Evolutionary conservation across 495 filamentous ascomycete species (phyloP).

Genomic region (Gamarada debralockiae): DNA sequence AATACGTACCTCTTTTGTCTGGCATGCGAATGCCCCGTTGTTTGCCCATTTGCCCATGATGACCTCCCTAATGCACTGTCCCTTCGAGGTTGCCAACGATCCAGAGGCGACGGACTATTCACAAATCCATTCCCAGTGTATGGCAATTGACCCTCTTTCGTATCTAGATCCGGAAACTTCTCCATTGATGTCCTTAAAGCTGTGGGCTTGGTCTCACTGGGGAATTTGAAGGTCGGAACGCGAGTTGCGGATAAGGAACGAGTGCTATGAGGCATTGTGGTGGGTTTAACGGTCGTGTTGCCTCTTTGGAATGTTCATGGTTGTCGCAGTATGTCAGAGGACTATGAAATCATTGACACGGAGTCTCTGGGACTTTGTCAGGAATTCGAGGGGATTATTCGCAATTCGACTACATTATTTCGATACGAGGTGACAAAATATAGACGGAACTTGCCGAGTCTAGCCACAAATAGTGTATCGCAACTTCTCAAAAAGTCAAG

Average conservation of each 20-base stretch:
- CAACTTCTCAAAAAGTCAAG: too few species aligned
- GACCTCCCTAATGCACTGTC: constrained; percentile 29
- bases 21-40: constrained; percentile 43
- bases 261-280: constrained; percentile 38
- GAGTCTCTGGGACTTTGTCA: background rate
- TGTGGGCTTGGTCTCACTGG: constrained; percentile 30
- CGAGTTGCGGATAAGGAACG: constrained; percentile 11
- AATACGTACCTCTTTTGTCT: constrained; percentile 84
- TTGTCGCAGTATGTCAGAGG: background rate
- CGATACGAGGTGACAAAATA: too few species aligned
- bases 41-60: constrained; percentile 29
- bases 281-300: constrained; percentile 6
- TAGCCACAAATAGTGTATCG: background rate
- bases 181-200: constrained; percentile 36
- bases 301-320: constrained; percentile 1
- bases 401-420: too few species aligned
- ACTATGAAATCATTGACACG: background rate
- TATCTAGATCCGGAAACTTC: constrained; percentile 50
- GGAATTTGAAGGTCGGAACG: constrained; percentile 26
- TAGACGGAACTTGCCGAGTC: background rate
- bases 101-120: constrained; percentile 33
- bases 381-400: background rate
- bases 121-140: constrained; percentile 22
- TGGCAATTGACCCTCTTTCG: constrained; percentile 7
- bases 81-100: constrained; percentile 50